Base-by-base conservation (phyloP, 2,329 filamentous ascomycete species). In the Seiridium unicorne region DNA sequence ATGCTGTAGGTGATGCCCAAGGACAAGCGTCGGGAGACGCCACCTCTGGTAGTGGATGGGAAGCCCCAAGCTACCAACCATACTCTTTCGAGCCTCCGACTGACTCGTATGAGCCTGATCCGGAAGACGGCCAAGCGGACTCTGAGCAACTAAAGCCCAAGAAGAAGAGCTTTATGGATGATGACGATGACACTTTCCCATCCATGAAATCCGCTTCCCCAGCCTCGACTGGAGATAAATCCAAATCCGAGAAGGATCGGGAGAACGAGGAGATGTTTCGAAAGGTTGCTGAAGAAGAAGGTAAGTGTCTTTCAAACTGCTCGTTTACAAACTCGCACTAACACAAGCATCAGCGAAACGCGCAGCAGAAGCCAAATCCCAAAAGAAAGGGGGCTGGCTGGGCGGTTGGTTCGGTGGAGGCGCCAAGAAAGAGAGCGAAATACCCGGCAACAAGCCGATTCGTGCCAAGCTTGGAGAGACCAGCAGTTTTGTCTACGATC, bases 381-480 rank as follows among this genome's bases (percentile, higher is more conserved):
- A 72, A 62, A 89, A 88, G 76, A 86, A 87, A 66, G 88, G 90
- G 18, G 18, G 18, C 36, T 96, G 93, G 88, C 90, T 89, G 72
- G 90, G 97, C 60, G 84, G 86, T 38, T 97, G 93, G 93, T 96
- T 96, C 63, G 86, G 87, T 65, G 18, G 18, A 26, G 90, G 90
- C 68, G 84, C 84, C 63, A 85, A 87, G 68, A 88, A 90, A 72
- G 74, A 81, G n/a, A 65, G 77, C n/a, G 76, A 75, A 34, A 67
- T 76, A 6, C 73, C 76, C n/a, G 73, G 80, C 4, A 82, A 81
- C 70, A 89, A 89, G 70, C 79, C 61, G n/a, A 91, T 97, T 73
- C 88, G 86, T 67, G 95, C 96, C 63, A 99, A 99, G 70, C 84
- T 99, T 7, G 96, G 94, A 62, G 96, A 99, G 74, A 87, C 95